phyloP scores from a whole-genome alignment of 768 basidiomycete genomes.

The Clitopilus hobsonii region DNA sequence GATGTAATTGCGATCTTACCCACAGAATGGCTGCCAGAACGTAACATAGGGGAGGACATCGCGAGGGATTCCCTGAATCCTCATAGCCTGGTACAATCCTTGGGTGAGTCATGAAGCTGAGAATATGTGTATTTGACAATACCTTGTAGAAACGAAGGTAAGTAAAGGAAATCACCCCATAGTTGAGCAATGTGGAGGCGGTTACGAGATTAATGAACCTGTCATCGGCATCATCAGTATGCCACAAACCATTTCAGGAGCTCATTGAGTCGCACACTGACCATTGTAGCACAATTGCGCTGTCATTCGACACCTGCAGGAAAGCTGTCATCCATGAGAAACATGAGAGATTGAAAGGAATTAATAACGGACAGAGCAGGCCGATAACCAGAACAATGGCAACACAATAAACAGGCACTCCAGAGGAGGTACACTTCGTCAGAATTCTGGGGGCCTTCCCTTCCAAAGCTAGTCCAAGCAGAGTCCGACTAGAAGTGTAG shows the following conservation, averaged over 20 bases:
- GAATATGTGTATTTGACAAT: no score
- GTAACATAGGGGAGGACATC: no score
- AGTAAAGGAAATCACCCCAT: conserved; percentile 41
- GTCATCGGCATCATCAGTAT: no score
- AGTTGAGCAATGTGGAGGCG: conserved; percentile 44
- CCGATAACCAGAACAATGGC: conserved; percentile 26
- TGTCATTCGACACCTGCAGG: no score
- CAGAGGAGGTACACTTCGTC: conserved; percentile 44
- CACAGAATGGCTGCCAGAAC: not conserved
- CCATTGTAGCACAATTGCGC: no score
- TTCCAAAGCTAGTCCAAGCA: conserved; percentile 53
- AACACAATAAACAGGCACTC: conserved; percentile 58
- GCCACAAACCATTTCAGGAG: no score
- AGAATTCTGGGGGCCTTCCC: conserved; percentile 56
- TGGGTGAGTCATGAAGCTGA: no score
- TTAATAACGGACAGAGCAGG: not conserved
- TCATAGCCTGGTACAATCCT: no score
- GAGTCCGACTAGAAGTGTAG: conserved; percentile 51
- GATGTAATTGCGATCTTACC: no score
- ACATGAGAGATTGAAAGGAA: not conserved
- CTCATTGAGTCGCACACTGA: no score
- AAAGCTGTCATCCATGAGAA: not conserved
- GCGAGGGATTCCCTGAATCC: no score
- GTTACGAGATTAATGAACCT: conserved; percentile 49
- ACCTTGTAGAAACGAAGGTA: conserved; percentile 46